These are phyloP conservation scores for Mesotaenium endlicherianum DNA, from an alignment of 139 green algal species.

Conservation along the genomic window DNA sequence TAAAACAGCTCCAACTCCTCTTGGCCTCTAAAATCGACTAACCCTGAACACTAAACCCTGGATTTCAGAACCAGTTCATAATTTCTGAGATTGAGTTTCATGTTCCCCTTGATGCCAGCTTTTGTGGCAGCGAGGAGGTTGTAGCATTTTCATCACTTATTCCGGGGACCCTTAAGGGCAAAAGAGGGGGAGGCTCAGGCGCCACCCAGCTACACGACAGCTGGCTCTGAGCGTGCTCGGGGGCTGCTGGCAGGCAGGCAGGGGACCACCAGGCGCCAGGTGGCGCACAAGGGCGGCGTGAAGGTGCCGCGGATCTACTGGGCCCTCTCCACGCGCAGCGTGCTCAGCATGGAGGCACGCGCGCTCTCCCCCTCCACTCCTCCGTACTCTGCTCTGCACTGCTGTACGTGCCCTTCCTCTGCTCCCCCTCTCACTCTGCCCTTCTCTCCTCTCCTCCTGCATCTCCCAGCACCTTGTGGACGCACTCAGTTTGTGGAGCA, in stretches of 20 bases:
- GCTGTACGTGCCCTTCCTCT: not conserved
- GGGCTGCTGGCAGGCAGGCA: not conserved
- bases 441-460: not conserved
- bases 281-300: not conserved
- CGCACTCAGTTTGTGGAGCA: too few species aligned
- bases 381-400: not conserved
- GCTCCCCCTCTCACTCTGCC: not conserved
- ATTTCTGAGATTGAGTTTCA: too few species aligned
- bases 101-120: not conserved
- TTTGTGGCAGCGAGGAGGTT: not conserved
- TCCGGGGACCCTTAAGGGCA: too few species aligned
- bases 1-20: too few species aligned
- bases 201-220: too few species aligned
- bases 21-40: too few species aligned
- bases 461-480: too few species aligned
- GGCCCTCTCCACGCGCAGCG: not conserved
- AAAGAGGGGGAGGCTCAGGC: too few species aligned
- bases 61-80: too few species aligned
- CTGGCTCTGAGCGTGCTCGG: not conserved
- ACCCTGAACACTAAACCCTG: too few species aligned
- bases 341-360: conserved; percentile 33
- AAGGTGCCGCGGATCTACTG: conserved; percentile 50
- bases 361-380: not conserved
- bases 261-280: not conserved
- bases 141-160: not conserved